Conservation (phyloP, 768 basidiomycete species). For the Suillus brevipes region DNA sequence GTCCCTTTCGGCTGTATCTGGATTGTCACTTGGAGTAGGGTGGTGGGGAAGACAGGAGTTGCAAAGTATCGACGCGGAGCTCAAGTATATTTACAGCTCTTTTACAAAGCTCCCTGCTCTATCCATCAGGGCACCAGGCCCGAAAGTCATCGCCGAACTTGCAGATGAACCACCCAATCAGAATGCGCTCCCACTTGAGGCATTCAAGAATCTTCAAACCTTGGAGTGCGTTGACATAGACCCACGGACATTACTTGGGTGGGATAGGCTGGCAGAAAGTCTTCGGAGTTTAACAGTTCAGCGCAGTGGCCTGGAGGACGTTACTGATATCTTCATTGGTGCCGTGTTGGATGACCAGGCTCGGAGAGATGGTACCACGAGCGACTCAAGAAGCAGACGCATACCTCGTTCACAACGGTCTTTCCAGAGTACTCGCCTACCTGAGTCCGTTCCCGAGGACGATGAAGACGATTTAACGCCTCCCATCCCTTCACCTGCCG, state of each 20-base stretch:
- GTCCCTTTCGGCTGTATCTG: constrained; percentile 74
- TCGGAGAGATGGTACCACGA: constrained; percentile 55
- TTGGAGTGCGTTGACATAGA: constrained; percentile 81
- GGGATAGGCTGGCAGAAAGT: constrained; percentile 75
- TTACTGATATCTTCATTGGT: constrained; percentile 73
- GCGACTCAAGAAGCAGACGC: constrained; percentile 45
- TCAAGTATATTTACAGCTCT: constrained; percentile 85
- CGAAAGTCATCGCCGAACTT: constrained; percentile 67
- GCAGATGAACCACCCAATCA: constrained; percentile 66
- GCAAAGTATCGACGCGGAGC: constrained; percentile 64
- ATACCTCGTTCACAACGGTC: constrained; percentile 48
- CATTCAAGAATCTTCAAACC: constrained; percentile 81
- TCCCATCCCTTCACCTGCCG: constrained; percentile 26
- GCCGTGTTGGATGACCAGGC: constrained; percentile 77
- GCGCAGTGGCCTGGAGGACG: constrained; percentile 79
- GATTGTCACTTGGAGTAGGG: constrained; percentile 66
- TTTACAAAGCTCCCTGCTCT: constrained; percentile 90
- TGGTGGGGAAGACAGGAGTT: constrained; percentile 72
- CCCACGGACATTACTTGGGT: constrained; percentile 77
- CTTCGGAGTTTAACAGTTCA: constrained; percentile 73
- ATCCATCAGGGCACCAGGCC: constrained; percentile 60
- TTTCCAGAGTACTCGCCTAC: constrained; percentile 51
- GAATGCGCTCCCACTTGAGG: constrained; percentile 77
- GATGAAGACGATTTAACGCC: constrained; percentile 32
- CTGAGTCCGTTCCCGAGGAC: constrained; percentile 59